phyloP scores from a whole-genome alignment of 345 rosid genomes.

The Firmiana major region DNA sequence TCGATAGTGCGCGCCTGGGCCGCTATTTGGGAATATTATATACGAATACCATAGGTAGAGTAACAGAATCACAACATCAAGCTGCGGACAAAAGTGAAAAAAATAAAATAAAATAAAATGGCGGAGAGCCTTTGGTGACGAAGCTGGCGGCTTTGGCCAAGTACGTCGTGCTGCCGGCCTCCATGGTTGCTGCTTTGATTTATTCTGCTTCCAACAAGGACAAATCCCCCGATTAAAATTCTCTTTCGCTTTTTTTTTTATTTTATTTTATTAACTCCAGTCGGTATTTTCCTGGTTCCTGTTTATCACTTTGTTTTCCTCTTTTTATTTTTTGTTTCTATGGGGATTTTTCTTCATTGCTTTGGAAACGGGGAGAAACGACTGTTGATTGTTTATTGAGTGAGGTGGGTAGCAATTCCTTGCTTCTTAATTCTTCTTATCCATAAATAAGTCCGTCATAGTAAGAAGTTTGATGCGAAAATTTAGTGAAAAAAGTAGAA shows the following conservation, averaged over 20 bases:
- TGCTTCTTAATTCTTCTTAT: too few relatives aligned
- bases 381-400: too few relatives aligned
- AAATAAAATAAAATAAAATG: constrained; percentile 38
- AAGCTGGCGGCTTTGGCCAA: constrained; percentile 52
- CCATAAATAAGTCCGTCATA: too few relatives aligned
- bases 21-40: too few relatives aligned
- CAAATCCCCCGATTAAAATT: constrained; percentile 31
- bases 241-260: not conserved
- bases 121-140: constrained; percentile 65
- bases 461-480: too few relatives aligned
- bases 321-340: too few relatives aligned
- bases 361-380: too few relatives aligned
- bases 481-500: too few relatives aligned
- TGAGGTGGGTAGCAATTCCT: too few relatives aligned
- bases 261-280: too few relatives aligned
- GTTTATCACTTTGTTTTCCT: not conserved
- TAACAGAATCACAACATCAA: not conserved
- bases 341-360: too few relatives aligned
- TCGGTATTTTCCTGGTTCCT: constrained; percentile 2
- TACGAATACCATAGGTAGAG: not conserved
- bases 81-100: not conserved
- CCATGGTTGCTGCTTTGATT: constrained; percentile 63
- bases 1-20: too few relatives aligned
- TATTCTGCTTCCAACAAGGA: constrained; percentile 53
- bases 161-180: constrained; percentile 53